Evolutionary conservation across 2,329 filamentous ascomycete species (phyloP).

Genomic region (Colletotrichum tanaceti): DNA sequence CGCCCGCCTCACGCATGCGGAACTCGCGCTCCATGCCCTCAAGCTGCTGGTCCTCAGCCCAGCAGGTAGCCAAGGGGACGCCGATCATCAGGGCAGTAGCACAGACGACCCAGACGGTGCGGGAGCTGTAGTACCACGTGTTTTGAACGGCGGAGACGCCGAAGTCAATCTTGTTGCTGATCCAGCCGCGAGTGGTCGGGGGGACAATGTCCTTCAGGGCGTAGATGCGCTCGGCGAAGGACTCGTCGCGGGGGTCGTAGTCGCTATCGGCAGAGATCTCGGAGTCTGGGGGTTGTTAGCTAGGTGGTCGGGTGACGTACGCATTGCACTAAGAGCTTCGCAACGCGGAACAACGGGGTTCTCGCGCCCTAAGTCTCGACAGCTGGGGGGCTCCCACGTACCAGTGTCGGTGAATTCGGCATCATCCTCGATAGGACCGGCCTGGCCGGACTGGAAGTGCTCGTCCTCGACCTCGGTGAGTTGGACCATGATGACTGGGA

Average conservation of each 20-base stretch:
- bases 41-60: constrained; percentile 95
- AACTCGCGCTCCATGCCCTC: constrained; percentile 98
- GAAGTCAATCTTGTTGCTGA: constrained; percentile 69
- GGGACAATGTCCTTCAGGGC: constrained; percentile 83
- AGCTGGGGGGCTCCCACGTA: constrained; percentile 57
- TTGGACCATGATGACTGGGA: constrained; percentile 80
- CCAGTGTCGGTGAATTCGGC: constrained; percentile 95
- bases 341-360: neutral
- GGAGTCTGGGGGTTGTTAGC: constrained; percentile 67
- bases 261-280: constrained; percentile 86
- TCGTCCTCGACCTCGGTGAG: constrained; percentile 97
- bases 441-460: constrained; percentile 82
- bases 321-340: constrained; percentile 1
- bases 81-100: constrained; percentile 90
- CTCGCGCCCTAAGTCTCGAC: neutral
- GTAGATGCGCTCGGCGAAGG: constrained; percentile 74
- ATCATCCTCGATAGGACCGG: constrained; percentile 81
- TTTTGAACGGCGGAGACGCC: constrained; percentile 65
- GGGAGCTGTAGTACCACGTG: constrained; percentile 75
- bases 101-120: constrained; percentile 89
- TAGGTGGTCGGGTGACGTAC: constrained; percentile 27
- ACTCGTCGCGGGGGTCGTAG: constrained; percentile 69
- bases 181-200: constrained; percentile 75
- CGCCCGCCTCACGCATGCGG: constrained; percentile 92
- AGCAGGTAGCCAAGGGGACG: constrained; percentile 92